Conservation (phyloP, 768 basidiomycete genomes). For the Pulveroboletus sp. region DNA sequence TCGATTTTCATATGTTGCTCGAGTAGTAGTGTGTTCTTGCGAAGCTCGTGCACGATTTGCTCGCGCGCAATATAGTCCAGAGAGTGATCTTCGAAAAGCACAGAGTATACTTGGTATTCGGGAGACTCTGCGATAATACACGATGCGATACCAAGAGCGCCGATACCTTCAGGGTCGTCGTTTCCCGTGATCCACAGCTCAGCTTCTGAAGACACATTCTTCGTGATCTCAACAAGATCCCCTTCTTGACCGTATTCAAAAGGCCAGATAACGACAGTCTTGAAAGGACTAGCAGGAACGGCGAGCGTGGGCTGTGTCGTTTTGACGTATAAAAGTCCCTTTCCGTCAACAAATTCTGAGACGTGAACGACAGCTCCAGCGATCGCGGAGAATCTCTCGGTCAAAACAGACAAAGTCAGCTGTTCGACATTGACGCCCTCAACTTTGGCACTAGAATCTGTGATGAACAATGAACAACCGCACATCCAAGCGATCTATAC, state of each 20-base stretch:
- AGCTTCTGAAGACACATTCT: conserved; percentile 22
- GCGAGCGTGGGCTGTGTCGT: conserved; percentile 13
- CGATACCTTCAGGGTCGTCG: conserved; percentile 29
- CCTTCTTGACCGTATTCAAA: conserved; percentile 27
- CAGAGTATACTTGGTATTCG: conserved; percentile 26
- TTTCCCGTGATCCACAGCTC: conserved; percentile 31
- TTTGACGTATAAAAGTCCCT: conserved; percentile 14
- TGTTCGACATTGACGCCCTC: conserved; percentile 15
- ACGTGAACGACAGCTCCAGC: conserved; percentile 9
- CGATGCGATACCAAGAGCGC: conserved; percentile 27
- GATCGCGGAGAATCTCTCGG: conserved; percentile 10
- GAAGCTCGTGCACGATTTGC: conserved; percentile 24
- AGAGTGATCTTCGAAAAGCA: conserved; percentile 30
- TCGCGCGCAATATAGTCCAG: conserved; percentile 20
- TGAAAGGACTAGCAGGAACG: conserved; percentile 18
- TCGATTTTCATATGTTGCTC: conserved; percentile 30
- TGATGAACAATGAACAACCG: not conserved
- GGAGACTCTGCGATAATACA: conserved; percentile 30
- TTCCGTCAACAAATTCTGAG: conserved; percentile 10
- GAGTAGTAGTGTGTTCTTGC: conserved; percentile 24
- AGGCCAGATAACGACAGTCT: conserved; percentile 24
- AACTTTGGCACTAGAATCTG: conserved; percentile 17
- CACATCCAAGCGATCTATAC: not conserved
- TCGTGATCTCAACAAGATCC: conserved; percentile 25
- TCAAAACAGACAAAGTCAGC: conserved; percentile 11